Base-by-base conservation (phyloP, 2,329 filamentous ascomycete species). In the Ceratocystiopsis sp. region DNA sequence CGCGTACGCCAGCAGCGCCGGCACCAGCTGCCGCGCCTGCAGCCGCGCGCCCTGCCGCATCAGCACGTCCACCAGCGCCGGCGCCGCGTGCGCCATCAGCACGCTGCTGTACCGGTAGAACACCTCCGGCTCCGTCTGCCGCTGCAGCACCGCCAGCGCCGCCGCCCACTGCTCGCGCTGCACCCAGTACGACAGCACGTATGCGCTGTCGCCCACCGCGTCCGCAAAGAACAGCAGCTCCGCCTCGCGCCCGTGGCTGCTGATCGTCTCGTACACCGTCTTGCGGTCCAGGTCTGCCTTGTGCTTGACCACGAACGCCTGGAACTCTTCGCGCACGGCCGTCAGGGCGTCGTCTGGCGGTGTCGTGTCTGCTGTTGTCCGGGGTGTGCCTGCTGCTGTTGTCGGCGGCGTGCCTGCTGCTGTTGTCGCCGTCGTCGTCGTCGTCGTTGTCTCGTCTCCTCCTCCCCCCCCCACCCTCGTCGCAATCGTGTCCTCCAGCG, bases 91-190 rank as follows among this genome's bases (percentile, higher is more conserved):
- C 15, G 78, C 80, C 81, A 98, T 94, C 40, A 98, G 71, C n/a
- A 96, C 87, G 54, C 81, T 94, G 65, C 85, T 91, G 59, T 96
- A 95, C 49, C 84, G 81, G 66, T 96, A 96, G 62, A 96, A 98
- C 38, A 93, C 84, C 41, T 93, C 85, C 0, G 84, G 75, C 41
- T 93, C 83, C 6, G 80, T 93, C 61, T 98, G 91, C 59, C 83
- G 86, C 64, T 95, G 93, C 42, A 98, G 68, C 36, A 96, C 86
- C 44, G 76, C 74, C 50, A 98, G 67, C 3, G 86, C 85, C 53
- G 95, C 86, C 5, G 67, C 63, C 91, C 91, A 98, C 52, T 84
- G 76, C 61, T 96, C 91, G 46, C 89, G 74, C 60, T 96, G 91
- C 16, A 96, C 81, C 91, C 91, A 98, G 61, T 98, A 98, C 11